phyloP scores from a whole-genome alignment of 306 rosid genomes.

The Vigna nakashimae region DNA sequence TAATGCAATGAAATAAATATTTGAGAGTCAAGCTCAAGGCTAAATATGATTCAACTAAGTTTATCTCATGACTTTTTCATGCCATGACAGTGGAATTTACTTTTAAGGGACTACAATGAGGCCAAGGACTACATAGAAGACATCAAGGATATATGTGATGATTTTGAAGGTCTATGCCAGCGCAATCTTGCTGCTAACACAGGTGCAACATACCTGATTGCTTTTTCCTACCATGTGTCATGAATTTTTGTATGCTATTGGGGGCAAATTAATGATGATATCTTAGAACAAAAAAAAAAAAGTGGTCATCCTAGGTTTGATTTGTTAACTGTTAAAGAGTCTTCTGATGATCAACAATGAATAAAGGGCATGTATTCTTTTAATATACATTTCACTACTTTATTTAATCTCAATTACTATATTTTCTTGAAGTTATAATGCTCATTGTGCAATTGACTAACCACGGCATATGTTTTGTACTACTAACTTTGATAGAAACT shows the following conservation, averaged over 20 bases:
- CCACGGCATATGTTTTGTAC: conserved; percentile 3
- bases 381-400: conserved; percentile 8
- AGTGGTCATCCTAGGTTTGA: conserved; percentile 13
- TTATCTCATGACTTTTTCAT: conserved; percentile 37
- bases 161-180: conserved; percentile 94
- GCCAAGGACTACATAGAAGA: conserved; percentile 96
- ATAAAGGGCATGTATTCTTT: background rate
- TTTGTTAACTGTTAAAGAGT: background rate
- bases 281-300: conserved; percentile 9
- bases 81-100: conserved; percentile 81
- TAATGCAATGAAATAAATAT: conserved; percentile 40
- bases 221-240: conserved; percentile 17
- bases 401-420: background rate
- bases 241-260: conserved; percentile 33
- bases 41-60: conserved; percentile 39
- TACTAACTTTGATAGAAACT: conserved; percentile 27
- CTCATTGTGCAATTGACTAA: background rate
- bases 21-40: conserved; percentile 19
- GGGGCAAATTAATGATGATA: conserved; percentile 5
- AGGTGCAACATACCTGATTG: conserved; percentile 39
- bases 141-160: conserved; percentile 86
- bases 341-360: conserved; percentile 28
- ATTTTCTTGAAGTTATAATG: background rate
- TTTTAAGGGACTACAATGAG: conserved; percentile 78
- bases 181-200: conserved; percentile 91